A percentile compares a stretch with the other conserved stretches of the same genome.
These are phyloP conservation scores for Fereydounia khargensis DNA, from an alignment of 1,284 basidiomycete genomes.

Conservation along the genomic window DNA sequence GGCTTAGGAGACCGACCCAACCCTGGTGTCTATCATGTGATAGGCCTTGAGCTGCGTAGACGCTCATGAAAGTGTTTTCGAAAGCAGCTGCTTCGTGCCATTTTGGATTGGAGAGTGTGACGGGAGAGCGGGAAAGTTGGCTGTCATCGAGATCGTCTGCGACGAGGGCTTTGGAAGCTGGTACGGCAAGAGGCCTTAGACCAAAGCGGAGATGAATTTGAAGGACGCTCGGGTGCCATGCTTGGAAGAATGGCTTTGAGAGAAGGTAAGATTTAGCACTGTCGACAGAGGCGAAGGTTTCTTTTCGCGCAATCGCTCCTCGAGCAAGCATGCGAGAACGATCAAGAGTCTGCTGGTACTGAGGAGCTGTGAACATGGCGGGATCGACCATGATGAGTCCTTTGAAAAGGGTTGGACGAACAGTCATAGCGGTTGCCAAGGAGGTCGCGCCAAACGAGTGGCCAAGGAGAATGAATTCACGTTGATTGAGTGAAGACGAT, in stretches of 20 bases:
- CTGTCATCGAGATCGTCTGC: slow-evolving; percentile 17
- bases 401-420: slow-evolving; percentile 69
- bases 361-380: slow-evolving; percentile 63
- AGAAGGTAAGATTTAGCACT: slow-evolving; percentile 59
- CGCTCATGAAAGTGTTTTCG: slow-evolving; percentile 17
- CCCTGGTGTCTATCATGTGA: too few relatives aligned
- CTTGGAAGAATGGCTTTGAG: slow-evolving; percentile 68
- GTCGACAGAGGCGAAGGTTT: slow-evolving; percentile 63
- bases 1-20: too few relatives aligned
- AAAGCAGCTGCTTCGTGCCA: slow-evolving; percentile 49
- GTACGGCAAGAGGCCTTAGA: slow-evolving; percentile 55
- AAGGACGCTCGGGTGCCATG: slow-evolving; percentile 72
- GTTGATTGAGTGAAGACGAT: slow-evolving; percentile 60
- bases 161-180: slow-evolving; percentile 5
- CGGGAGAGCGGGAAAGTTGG: slow-evolving; percentile 12
- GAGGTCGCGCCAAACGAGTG: slow-evolving; percentile 67
- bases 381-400: slow-evolving; percentile 78
- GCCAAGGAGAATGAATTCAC: slow-evolving; percentile 66
- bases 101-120: slow-evolving; percentile 41
- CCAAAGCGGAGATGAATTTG: slow-evolving; percentile 69
- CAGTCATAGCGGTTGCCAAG: slow-evolving; percentile 64
- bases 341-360: slow-evolving; percentile 6
- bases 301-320: slow-evolving; percentile 67
- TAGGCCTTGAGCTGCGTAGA: too few relatives aligned
- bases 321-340: slow-evolving; percentile 25